Evolutionary conservation across 192 early-diverging fungal species (phyloP), one percentile per base, ranked within the genome.

Genomic region (Entophlyctis helioformis): DNA sequence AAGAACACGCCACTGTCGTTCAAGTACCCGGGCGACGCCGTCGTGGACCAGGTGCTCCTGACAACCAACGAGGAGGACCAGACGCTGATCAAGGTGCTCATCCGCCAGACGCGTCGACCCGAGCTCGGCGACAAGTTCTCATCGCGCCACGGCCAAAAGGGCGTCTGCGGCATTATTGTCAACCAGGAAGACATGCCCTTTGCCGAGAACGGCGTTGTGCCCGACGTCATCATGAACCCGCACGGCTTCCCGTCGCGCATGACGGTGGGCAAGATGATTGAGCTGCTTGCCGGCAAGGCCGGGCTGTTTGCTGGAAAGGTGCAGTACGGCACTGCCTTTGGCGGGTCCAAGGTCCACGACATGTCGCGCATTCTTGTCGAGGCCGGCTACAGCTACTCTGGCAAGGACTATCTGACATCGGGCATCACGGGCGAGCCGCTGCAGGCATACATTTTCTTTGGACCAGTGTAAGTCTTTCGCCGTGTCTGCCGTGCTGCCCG

Each of bases 201-300:
- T 62, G 72, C 81, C 11, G 90, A 95, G 57, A 59, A 72, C 28
- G 94, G 94, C 37, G 75, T 94, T 24, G 77, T 70, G 33, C 94
- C 94, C 9, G 94, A 98, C 52, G 86, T 98, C 44, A 90, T 98
- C 69, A 98, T 98, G 90, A 98, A 98, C 72, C 94, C 94, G 10
- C 94, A 98, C 59, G 91, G 91, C 51, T 94, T 98, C 74, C 94
- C 94, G 26, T 87, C 83, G 23, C 89, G 94, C 65, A 98, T 98
- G 94, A 98, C 94, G 22, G 89, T 98, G 2, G 95, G 95, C 36
- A 94, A 98, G 63, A 92, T 98, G 86, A 94, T 98, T 61, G 95
- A 98, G 68, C 66, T 94, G 58, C 66, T 98, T 33, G 84, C 90
- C 1, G 92, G 91, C 45, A 98, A 98, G 60, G 91, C 91, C 1